Evolutionary conservation across 768 basidiomycete genomes (phyloP).

Genomic region (Hygrophoropsis aurantiaca): DNA sequence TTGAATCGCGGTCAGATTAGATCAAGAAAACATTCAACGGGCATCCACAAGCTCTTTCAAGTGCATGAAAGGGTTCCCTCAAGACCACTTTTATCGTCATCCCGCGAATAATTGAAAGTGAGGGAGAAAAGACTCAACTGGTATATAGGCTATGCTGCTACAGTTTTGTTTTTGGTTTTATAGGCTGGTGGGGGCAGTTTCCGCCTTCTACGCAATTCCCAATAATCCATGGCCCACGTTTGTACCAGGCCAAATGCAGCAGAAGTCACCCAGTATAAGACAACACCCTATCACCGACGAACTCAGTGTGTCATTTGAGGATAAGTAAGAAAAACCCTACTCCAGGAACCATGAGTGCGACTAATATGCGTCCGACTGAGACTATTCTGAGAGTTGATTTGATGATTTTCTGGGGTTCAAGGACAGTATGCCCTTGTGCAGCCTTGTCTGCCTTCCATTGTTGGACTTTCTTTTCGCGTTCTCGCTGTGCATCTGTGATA

Average conservation of each 20-base stretch:
- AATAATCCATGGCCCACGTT: constrained; percentile 72
- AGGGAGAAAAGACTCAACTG: no score
- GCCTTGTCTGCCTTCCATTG: constrained; percentile 44
- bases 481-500: constrained; percentile 55
- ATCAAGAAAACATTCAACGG: constrained; percentile 79
- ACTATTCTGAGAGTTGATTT: constrained; percentile 55
- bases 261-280: constrained; percentile 78
- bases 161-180: no score
- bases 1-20: constrained; percentile 72
- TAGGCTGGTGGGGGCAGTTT: not conserved
- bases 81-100: constrained; percentile 78
- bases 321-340: constrained; percentile 36
- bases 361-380: constrained; percentile 64
- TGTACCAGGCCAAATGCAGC: constrained; percentile 73
- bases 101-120: constrained; percentile 19
- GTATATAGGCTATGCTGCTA: no score
- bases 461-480: constrained; percentile 48
- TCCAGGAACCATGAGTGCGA: constrained; percentile 70
- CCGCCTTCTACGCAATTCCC: constrained; percentile 44
- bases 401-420: constrained; percentile 49
- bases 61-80: constrained; percentile 56
- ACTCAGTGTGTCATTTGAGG: constrained; percentile 4
- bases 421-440: constrained; percentile 43
- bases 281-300: constrained; percentile 44
- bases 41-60: constrained; percentile 40